Base-by-base conservation (phyloP, 257 asterid genomes). In the Capsicum chinense region DNA sequence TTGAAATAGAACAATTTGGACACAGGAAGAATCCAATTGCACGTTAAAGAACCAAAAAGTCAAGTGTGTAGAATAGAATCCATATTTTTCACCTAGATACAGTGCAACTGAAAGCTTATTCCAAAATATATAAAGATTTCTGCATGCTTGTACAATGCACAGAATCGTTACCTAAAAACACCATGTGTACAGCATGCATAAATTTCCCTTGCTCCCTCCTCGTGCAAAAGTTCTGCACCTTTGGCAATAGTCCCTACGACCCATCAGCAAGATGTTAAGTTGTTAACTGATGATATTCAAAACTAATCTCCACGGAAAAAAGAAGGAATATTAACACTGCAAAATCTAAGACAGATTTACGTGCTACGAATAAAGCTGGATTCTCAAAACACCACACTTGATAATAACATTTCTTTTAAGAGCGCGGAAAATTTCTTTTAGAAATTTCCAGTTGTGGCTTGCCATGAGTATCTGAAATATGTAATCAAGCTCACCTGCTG, bases 141-240 rank as follows among this genome's bases (percentile, higher is more conserved):
- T 13, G n/a, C 47, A 74, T 74, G 10, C 13, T 50, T 50, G 4
- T 50, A 50, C 42, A 10, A 76, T 3, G 47, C 47, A 74, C 16
- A 52, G 64, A 64, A 35, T 50, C 26, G 26, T 86, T 79, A 93
- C 99, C 99, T 96, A 86, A 96, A 93, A 80, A 96, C 98, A 82
- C 98, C 98, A 88, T 96, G 99, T 54, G 97, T 92, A 80, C 98
- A 39, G 90, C 98, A 96, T 21, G 98, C 99, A 86, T 96, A 96
- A 64, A 96, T 98, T 90, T 96, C 99, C 84, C 97, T 90, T 63
- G 99, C 99, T 76, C 99, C 99, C 86, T 88, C 95, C 83, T 93
- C 91, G 33, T 92, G 99, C 83, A 96, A 89, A 87, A 96, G 89
- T 79, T 92, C 98, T 62, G 99, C 99, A 67, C 99, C 99, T 87